phyloP scores from a whole-genome alignment of 768 basidiomycete species.

The Boletus vinaceobasis region DNA sequence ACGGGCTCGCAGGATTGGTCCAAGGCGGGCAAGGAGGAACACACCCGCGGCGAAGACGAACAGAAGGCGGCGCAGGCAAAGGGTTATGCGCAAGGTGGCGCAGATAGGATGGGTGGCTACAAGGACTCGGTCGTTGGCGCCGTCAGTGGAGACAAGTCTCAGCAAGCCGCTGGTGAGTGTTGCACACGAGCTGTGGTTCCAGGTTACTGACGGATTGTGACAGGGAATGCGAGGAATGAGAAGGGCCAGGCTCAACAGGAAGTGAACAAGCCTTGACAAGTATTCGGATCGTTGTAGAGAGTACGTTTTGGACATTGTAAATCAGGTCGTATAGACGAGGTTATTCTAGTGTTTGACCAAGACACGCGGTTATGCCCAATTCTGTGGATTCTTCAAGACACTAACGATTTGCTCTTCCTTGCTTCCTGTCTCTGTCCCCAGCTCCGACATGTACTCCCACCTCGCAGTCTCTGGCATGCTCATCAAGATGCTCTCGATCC shows the following conservation, averaged over 20 bases:
- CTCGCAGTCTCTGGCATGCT: slow-evolving; percentile 81
- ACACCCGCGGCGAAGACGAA: slow-evolving; percentile 45
- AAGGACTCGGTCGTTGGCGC: slow-evolving; percentile 54
- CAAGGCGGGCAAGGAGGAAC: slow-evolving; percentile 48
- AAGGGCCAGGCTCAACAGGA: slow-evolving; percentile 56
- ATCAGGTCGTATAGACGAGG: too few species aligned
- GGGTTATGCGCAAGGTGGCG: slow-evolving; percentile 47
- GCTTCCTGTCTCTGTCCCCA: slow-evolving; percentile 59
- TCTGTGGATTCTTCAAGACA: slow-evolving; percentile 57
- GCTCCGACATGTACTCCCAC: slow-evolving; percentile 86
- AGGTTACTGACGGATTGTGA: not conserved
- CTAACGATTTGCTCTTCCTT: slow-evolving; percentile 64
- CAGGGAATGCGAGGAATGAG: slow-evolving; percentile 52
- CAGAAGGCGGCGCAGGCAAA: slow-evolving; percentile 46
- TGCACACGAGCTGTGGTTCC: fast-evolving
- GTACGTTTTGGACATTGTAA: slow-evolving; percentile 1
- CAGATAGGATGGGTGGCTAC: slow-evolving; percentile 46
- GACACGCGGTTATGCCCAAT: slow-evolving; percentile 57
- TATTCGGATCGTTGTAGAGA: not conserved
- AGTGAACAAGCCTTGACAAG: slow-evolving; percentile 43
- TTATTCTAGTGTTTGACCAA: too few species aligned
- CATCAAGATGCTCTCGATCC: slow-evolving; percentile 90
- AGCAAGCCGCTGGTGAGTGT: slow-evolving; percentile 45
- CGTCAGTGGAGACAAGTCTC: slow-evolving; percentile 51
- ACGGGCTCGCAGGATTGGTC: slow-evolving; percentile 42